phyloP scores from a whole-genome alignment of 805 yeast genomes.

The Lipomyces sp. region DNA sequence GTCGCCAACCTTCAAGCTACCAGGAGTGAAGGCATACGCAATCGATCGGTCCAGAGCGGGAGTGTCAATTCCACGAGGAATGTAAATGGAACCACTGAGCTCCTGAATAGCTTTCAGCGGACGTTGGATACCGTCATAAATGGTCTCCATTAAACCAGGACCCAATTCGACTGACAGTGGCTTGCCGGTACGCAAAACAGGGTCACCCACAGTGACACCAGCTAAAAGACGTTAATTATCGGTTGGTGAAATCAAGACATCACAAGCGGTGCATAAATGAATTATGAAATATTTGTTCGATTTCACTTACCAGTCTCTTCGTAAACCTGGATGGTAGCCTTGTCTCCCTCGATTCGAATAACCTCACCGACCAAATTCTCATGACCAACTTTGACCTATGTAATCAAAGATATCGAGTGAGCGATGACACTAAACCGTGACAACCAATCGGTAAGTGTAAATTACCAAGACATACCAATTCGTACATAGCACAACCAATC shows the following conservation, averaged over 20 bases:
- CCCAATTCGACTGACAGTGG: slow-evolving; percentile 99
- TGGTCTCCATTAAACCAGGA: slow-evolving; percentile 99
- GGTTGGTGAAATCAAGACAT: no score
- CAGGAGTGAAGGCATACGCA: slow-evolving; percentile 87
- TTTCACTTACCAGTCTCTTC: slow-evolving; percentile 75
- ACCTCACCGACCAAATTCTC: slow-evolving; percentile 97
- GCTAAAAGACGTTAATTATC: slow-evolving; percentile 49
- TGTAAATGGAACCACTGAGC: slow-evolving; percentile 85
- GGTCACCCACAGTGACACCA: slow-evolving; percentile 99
- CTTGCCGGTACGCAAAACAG: slow-evolving; percentile 96
- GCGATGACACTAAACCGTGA: not conserved
- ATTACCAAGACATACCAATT: slow-evolving; percentile 58
- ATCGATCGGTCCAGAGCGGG: slow-evolving; percentile 88
- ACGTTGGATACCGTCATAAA: slow-evolving; percentile 99
- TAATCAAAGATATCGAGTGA: not conserved
- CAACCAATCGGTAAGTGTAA: not conserved
- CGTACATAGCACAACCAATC: slow-evolving; percentile 99
- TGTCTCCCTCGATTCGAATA: slow-evolving; percentile 93
- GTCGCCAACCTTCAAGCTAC: slow-evolving; percentile 81
- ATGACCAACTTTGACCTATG: slow-evolving; percentile 83
- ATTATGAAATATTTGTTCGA: not conserved
- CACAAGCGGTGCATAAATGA: not conserved
- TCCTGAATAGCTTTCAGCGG: slow-evolving; percentile 94
- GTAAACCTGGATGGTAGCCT: slow-evolving; percentile 97
- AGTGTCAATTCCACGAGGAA: slow-evolving; percentile 98